Percentiles rank a stretch among this genome's conserved stretches.
Evolutionary conservation across 768 basidiomycete species (phyloP).

Genomic region (Boletales sp.): DNA sequence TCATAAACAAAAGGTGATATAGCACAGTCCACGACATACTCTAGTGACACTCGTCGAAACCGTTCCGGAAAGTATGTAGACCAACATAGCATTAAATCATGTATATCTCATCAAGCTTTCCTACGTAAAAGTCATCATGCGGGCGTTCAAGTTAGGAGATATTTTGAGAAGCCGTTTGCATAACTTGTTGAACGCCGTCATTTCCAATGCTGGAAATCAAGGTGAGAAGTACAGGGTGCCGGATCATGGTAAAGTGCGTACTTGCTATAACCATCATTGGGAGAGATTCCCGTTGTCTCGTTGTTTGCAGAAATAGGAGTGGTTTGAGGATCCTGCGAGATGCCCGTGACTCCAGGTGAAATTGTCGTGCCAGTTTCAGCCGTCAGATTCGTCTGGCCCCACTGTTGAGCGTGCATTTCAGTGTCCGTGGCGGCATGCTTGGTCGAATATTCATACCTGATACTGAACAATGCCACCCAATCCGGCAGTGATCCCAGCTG

Average conservation of each 20-base stretch:
- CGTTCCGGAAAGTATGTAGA: too few species aligned
- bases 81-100: neutral
- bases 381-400: slow-evolving; percentile 53
- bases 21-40: too few species aligned
- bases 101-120: neutral
- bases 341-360: slow-evolving; percentile 25
- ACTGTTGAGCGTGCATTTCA: slow-evolving; percentile 34
- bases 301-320: slow-evolving; percentile 30
- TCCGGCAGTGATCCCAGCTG: slow-evolving; percentile 41
- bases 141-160: slow-evolving; percentile 22
- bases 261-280: slow-evolving; percentile 62
- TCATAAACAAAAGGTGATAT: too few species aligned
- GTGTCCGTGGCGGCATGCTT: neutral
- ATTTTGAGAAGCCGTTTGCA: slow-evolving; percentile 32
- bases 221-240: neutral
- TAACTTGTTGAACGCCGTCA: slow-evolving; percentile 28
- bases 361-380: slow-evolving; percentile 45
- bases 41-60: too few species aligned
- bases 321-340: slow-evolving; percentile 27
- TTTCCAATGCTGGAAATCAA: slow-evolving; percentile 25
- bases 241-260: slow-evolving; percentile 12
- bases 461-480: slow-evolving; percentile 26
- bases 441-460: slow-evolving; percentile 22
- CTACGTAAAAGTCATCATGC: neutral
- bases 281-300: slow-evolving; percentile 47